phyloP scores from a whole-genome alignment of 345 rosid genomes.

The Leavenworthia alabamica region DNA sequence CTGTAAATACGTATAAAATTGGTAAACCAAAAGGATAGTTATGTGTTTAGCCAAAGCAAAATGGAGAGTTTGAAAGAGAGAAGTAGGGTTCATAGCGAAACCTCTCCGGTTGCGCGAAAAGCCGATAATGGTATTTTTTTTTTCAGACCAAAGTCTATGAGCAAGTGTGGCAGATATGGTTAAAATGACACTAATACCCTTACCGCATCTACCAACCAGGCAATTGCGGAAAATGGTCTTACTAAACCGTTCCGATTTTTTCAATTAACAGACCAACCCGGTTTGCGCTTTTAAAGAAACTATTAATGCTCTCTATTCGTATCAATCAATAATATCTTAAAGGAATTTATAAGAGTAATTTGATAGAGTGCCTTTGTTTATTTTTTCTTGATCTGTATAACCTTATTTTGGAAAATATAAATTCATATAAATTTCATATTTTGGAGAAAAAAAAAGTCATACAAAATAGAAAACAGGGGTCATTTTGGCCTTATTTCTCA shows the following conservation, averaged over 20 bases:
- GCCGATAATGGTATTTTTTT: slow-evolving; percentile 18
- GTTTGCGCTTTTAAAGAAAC: too few relatives aligned
- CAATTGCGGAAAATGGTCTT: background rate
- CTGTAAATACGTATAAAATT: slow-evolving; percentile 11
- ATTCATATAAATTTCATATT: too few relatives aligned
- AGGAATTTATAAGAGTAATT: too few relatives aligned
- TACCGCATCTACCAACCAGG: slow-evolving; percentile 6
- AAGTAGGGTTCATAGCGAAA: slow-evolving; percentile 18
- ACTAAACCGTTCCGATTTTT: slow-evolving; percentile 9
- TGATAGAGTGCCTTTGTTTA: too few relatives aligned
- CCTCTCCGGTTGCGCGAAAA: slow-evolving; percentile 26
- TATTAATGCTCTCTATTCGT: too few relatives aligned
- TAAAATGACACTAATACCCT: slow-evolving; percentile 22
- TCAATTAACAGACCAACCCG: too few relatives aligned
- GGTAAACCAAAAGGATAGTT: slow-evolving; percentile 19
- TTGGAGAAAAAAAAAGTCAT: too few relatives aligned
- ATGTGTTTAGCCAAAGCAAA: background rate
- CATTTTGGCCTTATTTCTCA: too few relatives aligned
- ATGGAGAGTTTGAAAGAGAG: background rate
- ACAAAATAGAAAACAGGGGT: too few relatives aligned
- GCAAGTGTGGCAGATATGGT: slow-evolving; percentile 30
- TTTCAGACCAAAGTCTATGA: slow-evolving; percentile 21
- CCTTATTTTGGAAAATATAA: too few relatives aligned
- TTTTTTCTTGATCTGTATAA: too few relatives aligned
- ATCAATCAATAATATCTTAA: too few relatives aligned